Evolutionary conservation across 306 rosid genomes (phyloP).

Genomic region (Sphenostylis stenocarpa): DNA sequence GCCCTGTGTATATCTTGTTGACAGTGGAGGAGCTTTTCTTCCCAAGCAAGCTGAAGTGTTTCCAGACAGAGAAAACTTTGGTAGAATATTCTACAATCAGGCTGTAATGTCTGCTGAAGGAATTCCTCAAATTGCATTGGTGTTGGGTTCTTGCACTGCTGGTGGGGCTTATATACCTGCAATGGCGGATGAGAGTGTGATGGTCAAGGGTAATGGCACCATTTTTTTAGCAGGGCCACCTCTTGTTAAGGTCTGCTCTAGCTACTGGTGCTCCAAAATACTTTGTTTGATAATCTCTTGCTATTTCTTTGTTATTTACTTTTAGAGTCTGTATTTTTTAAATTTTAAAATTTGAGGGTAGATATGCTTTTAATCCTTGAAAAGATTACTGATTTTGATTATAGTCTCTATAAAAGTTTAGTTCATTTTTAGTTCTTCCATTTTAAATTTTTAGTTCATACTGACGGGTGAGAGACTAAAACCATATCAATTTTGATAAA

Average conservation of each 20-base stretch:
- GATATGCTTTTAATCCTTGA: neutral
- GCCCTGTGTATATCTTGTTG: conserved; percentile 93
- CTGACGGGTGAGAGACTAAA: neutral
- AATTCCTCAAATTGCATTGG: conserved; percentile 92
- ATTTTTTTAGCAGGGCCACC: conserved; percentile 97
- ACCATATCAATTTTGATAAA: neutral
- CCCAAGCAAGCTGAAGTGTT: conserved; percentile 98
- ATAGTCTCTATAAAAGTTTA: no score
- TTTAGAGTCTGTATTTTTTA: neutral
- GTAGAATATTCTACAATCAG: conserved; percentile 91
- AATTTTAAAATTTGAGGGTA: neutral
- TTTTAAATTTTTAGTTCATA: neutral
- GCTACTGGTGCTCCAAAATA: conserved; percentile 26
- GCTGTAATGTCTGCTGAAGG: conserved; percentile 87
- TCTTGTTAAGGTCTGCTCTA: conserved; percentile 74
- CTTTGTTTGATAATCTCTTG: conserved; percentile 28
- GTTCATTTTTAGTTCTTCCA: neutral
- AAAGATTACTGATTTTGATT: neutral
- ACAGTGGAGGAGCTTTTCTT: conserved; percentile 97
- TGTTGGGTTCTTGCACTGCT: conserved; percentile 93
- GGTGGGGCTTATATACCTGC: conserved; percentile 99
- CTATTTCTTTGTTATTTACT: neutral
- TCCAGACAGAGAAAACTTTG: conserved; percentile 90
- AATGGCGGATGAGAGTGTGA: conserved; percentile 99
- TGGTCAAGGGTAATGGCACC: conserved; percentile 98